Evolutionary conservation across 768 basidiomycete genomes (phyloP).

Genomic region (Tephrocybe sp.): DNA sequence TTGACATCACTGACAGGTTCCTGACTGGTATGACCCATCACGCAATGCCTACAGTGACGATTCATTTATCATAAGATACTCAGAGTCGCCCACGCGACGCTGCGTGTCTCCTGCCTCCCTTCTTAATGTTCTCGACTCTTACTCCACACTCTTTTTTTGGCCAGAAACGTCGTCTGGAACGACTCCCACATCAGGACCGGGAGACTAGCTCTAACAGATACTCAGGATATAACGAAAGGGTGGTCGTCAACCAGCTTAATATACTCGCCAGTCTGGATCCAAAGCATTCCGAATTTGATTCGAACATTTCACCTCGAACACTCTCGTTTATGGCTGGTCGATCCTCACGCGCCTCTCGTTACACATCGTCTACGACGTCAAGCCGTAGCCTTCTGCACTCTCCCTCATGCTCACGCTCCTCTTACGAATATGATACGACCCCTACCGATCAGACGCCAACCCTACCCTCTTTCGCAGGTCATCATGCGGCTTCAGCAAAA

Average conservation of each 20-base stretch:
- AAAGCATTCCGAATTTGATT: conserved; percentile 1
- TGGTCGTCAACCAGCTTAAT: conserved; percentile 9
- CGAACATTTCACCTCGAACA: neutral
- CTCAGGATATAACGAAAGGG: neutral
- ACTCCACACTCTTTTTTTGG: conserved; percentile 3
- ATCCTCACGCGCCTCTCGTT: neutral
- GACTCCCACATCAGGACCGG: neutral
- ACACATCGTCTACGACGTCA: neutral
- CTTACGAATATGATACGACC: conserved; percentile 5
- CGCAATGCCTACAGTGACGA: neutral
- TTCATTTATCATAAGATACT: conserved; percentile 4
- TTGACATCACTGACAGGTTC: conserved; percentile 13
- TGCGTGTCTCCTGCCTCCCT: neutral
- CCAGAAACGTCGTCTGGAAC: conserved; percentile 13
- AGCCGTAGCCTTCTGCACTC: neutral
- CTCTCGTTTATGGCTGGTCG: neutral
- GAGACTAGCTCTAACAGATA: neutral
- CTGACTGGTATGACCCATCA: conserved; percentile 5
- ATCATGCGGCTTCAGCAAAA: no score
- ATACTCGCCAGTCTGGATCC: conserved; percentile 1
- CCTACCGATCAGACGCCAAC: no score
- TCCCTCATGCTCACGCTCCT: conserved; percentile 3
- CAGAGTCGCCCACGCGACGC: neutral
- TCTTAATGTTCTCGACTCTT: conserved; percentile 5
- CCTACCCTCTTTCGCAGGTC: no score